A percentile compares a stretch with the other conserved stretches of the same genome.
These are phyloP conservation scores for Astrothelium subdiscretum DNA, from an alignment of 495 filamentous ascomycete species.

Conservation along the genomic window DNA sequence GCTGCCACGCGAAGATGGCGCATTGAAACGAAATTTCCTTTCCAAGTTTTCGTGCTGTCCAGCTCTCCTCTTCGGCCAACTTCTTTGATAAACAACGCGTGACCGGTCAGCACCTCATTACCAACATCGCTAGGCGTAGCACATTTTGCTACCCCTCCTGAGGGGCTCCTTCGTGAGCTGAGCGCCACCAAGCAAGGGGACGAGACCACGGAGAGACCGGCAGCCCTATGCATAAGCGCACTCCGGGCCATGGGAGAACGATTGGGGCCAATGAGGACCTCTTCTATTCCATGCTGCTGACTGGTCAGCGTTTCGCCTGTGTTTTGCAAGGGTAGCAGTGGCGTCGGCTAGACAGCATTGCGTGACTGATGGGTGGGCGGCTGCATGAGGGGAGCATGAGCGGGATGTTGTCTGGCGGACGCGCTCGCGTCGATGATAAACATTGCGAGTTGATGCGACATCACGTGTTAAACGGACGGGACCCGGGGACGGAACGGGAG, in stretches of 20 bases:
- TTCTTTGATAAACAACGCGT: background rate
- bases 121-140: background rate
- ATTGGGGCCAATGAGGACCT: background rate
- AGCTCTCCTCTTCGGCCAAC: background rate
- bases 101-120: background rate
- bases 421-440: background rate
- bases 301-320: slow-evolving; percentile 1
- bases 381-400: background rate
- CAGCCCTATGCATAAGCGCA: background rate
- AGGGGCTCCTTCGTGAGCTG: background rate
- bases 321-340: background rate
- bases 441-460: background rate
- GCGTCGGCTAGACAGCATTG: background rate
- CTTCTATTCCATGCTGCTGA: background rate
- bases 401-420: background rate
- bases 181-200: background rate
- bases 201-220: background rate
- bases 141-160: background rate
- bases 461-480: background rate
- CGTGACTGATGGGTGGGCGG: background rate
- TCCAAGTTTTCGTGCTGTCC: background rate
- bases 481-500: background rate
- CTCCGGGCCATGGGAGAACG: background rate
- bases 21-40: background rate
- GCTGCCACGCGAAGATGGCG: background rate